These are phyloP conservation scores for Apiotrichum sp. DNA, from an alignment of 1,284 basidiomycete genomes.

Conservation along the genomic window DNA sequence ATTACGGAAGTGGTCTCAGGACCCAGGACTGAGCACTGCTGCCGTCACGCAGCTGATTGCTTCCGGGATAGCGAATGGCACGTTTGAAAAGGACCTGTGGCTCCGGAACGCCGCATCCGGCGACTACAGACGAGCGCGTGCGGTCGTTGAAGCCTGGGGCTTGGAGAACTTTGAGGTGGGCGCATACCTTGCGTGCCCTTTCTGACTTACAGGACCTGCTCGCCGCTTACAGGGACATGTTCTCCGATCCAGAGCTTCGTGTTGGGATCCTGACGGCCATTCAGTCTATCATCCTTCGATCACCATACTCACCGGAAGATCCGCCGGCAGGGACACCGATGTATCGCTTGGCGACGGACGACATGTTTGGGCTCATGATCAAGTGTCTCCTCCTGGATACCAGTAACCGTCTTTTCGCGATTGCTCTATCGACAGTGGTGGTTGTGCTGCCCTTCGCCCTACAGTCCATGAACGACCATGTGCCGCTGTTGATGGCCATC, in stretches of 20 bases:
- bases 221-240: slow-evolving; percentile 8
- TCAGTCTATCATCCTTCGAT: slow-evolving; percentile 23
- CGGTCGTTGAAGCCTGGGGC: slow-evolving; percentile 14
- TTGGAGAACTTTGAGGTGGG: slow-evolving; percentile 20
- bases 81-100: slow-evolving; percentile 12
- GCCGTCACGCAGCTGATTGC: slow-evolving; percentile 1
- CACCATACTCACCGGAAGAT: slow-evolving; percentile 25
- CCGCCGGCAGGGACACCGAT: slow-evolving; percentile 22
- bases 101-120: not conserved
- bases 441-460: slow-evolving; percentile 36
- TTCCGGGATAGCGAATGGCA: not conserved
- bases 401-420: slow-evolving; percentile 35
- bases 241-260: slow-evolving; percentile 14
- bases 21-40: not conserved
- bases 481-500: slow-evolving; percentile 36
- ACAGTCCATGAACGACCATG: slow-evolving; percentile 21
- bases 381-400: slow-evolving; percentile 35
- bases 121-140: not conserved
- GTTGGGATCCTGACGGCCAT: slow-evolving; percentile 23
- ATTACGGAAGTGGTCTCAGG: slow-evolving; percentile 6
- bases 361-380: slow-evolving; percentile 23
- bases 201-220: slow-evolving; percentile 14
- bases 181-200: not conserved
- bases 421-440: slow-evolving; percentile 28
- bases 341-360: slow-evolving; percentile 21